Evolutionary conservation across 129 eudicot genomes (phyloP), one percentile per base, ranked within the genome.

Genomic region (sunflower (Helianthus annuus)): DNA sequence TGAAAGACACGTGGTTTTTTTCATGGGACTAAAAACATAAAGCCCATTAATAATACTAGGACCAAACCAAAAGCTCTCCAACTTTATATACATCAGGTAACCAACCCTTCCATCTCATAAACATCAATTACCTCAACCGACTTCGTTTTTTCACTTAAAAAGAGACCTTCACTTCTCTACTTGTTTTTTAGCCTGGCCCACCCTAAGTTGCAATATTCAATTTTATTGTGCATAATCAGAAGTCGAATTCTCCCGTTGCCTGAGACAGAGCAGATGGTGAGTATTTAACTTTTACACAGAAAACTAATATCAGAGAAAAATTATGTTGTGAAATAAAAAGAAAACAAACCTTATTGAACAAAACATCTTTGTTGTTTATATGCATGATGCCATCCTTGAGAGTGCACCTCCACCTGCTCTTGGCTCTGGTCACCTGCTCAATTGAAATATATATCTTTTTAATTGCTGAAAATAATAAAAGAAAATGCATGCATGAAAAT

Each of bases 401-500:
- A 42, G 92, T 90, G 86, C 99, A 95, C 76, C 90, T 95, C 99
- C 99, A 95, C 86, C 93, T 80, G 89, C 97, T 95, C 87, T 90
- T 95, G 74, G 99, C 93, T 40, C 99, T 88, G 2, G 99, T 95
- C 72, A 95, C 99, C 99, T 95, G 51, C 39, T 70, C 68, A 64
- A 34, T 5, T 61, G 19, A 27, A 24, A 57, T 5, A 59, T 44
- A 44, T 12, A 59, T 29, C 58, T 29, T 19, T 14, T 4, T 22
- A 9, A 29, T 49, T 38, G 2, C 13, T 27, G 14, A 60, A 44
- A 72, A 45, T 57, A 48, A 36, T 59, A 54, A 19, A 19, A 29
- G 3, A 32, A 72, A 11, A 11, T 8, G 4, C 22, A 60, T 24
- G 36, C 24, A 22, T 56, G 12, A 8, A 19, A 56, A 29, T 19